These are phyloP conservation scores for Aspergillus tanneri DNA, from an alignment of 2,329 filamentous ascomycete genomes.

Conservation along the genomic window DNA sequence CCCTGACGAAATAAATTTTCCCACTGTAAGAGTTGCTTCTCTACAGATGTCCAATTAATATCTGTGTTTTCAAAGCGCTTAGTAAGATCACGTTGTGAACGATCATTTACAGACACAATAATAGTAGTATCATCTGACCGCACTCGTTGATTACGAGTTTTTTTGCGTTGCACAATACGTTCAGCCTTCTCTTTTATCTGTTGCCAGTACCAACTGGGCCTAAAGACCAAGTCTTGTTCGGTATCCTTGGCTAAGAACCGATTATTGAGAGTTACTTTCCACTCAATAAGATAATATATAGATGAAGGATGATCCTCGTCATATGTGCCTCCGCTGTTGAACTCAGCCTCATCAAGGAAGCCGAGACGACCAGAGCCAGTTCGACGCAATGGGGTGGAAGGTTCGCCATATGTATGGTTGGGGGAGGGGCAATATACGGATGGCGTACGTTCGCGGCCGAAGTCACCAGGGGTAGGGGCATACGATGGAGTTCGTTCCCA, in stretches of 20 bases:
- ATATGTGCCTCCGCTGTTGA: background rate
- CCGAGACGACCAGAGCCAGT: background rate
- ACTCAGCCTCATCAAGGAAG: conserved; percentile 1
- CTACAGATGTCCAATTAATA: conserved; percentile 24
- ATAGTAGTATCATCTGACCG: conserved; percentile 23
- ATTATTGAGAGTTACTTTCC: conserved; percentile 9
- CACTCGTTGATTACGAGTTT: conserved; percentile 22
- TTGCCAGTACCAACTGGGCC: conserved; percentile 6
- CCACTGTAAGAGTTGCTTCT: conserved; percentile 24
- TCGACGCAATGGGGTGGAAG: background rate
- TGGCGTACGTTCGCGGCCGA: conserved; percentile 18
- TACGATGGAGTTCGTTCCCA: conserved; percentile 22
- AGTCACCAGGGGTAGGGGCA: conserved; percentile 21
- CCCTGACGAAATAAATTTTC: conserved; percentile 18
- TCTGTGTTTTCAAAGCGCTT: conserved; percentile 24
- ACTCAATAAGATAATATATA: conserved; percentile 13
- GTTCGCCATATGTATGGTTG: background rate
- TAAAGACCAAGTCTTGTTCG: conserved; percentile 8
- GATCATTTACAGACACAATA: conserved; percentile 24
- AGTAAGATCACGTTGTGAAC: conserved; percentile 19
- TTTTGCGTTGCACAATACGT: conserved; percentile 20
- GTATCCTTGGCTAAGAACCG: conserved; percentile 6
- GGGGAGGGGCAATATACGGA: conserved; percentile 18
- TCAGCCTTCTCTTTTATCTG: conserved; percentile 18
- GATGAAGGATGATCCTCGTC: background rate